phyloP scores from a whole-genome alignment of 306 rosid genomes.

The Sindora glabra region DNA sequence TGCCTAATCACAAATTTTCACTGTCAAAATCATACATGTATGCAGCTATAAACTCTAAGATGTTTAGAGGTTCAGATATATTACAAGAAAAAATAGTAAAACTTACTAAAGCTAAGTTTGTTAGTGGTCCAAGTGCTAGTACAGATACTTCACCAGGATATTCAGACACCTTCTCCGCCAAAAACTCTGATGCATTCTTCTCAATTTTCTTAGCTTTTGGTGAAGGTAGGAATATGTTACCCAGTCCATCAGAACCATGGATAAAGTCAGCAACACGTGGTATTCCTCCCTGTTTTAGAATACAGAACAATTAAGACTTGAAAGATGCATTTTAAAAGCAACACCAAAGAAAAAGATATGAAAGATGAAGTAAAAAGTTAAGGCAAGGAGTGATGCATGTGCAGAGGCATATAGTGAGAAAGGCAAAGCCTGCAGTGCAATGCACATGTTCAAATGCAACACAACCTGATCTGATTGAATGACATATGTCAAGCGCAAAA shows the following conservation, averaged over 20 bases:
- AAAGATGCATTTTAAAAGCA: too few relatives aligned
- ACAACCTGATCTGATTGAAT: too few relatives aligned
- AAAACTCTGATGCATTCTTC: slow-evolving; percentile 71
- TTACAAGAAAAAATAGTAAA: not conserved
- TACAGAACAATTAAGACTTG: slow-evolving; percentile 1
- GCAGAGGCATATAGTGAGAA: not conserved
- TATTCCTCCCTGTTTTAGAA: slow-evolving; percentile 65
- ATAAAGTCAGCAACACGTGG: slow-evolving; percentile 75
- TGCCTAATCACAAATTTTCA: slow-evolving; percentile 44
- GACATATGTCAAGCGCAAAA: too few relatives aligned
- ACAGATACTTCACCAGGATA: slow-evolving; percentile 85
- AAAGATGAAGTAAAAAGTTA: too few relatives aligned
- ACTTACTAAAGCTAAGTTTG: slow-evolving; percentile 84
- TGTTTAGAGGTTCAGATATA: not conserved
- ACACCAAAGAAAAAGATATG: too few relatives aligned
- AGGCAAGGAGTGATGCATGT: too few relatives aligned
- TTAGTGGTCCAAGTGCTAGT: slow-evolving; percentile 91
- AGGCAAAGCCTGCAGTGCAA: not conserved
- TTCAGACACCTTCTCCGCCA: slow-evolving; percentile 63
- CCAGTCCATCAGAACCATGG: slow-evolving; percentile 90
- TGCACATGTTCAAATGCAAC: slow-evolving; percentile 2
- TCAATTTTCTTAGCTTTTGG: slow-evolving; percentile 57
- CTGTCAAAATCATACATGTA: not conserved
- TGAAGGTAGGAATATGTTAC: slow-evolving; percentile 51
- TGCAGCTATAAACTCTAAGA: not conserved